These are phyloP conservation scores for Euphorbia tirucalli DNA, from an alignment of 345 rosid species.

Conservation along the genomic window DNA sequence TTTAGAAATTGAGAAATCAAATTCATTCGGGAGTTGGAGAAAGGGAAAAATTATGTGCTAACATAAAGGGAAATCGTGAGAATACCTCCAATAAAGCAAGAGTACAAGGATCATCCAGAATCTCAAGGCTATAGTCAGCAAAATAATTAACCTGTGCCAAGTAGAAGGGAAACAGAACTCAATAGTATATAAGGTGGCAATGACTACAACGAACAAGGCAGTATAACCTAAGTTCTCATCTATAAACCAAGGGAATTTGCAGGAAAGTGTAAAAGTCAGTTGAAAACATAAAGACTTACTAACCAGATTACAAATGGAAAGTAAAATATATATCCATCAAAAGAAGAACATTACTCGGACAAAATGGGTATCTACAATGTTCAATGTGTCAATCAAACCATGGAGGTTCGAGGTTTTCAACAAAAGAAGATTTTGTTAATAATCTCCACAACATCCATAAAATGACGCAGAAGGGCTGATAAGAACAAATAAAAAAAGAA, in stretches of 20 bases:
- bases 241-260: neutral
- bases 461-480: neutral
- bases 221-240: neutral
- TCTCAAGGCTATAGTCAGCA: constrained; percentile 81
- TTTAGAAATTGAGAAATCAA: neutral
- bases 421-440: neutral
- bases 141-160: constrained; percentile 68
- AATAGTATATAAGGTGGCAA: constrained; percentile 2
- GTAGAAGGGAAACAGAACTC: neutral
- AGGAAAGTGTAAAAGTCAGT: neutral
- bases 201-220: neutral
- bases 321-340: too few species aligned
- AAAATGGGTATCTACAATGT: too few species aligned
- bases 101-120: constrained; percentile 88
- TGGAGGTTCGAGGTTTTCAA: neutral
- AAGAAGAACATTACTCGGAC: too few species aligned
- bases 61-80: neutral
- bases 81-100: constrained; percentile 76
- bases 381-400: neutral
- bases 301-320: neutral
- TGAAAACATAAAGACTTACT: neutral
- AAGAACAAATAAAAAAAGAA: too few species aligned
- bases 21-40: neutral
- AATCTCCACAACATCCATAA: neutral
- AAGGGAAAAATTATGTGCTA: neutral